phyloP scores from a whole-genome alignment of 371 early-diverging fungal genomes.

The Rhizopus arrhizus region DNA sequence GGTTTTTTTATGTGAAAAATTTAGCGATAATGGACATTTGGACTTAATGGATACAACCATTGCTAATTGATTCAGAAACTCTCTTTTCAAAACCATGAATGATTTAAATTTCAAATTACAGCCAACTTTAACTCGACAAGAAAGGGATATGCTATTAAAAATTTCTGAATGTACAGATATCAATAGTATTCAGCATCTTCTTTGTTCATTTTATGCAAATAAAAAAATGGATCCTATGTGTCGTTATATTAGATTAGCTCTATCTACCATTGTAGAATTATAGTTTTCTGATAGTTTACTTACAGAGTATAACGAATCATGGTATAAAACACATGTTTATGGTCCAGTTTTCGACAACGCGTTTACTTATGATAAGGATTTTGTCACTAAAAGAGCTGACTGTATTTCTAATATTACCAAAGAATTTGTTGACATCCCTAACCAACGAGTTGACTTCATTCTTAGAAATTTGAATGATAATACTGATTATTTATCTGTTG shows the following conservation, averaged over 20 bases:
- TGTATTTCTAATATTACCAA: conserved; percentile 1
- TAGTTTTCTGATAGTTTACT: background rate
- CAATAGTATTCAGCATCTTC: too few species aligned
- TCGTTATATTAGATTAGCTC: conserved; percentile 3
- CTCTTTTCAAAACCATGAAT: too few species aligned
- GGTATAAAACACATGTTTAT: background rate
- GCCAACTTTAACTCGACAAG: too few species aligned
- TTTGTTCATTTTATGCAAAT: background rate
- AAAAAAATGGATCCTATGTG: background rate
- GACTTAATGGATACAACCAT: too few species aligned
- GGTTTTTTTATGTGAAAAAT: too few species aligned
- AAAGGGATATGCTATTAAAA: too few species aligned
- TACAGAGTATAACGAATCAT: conserved; percentile 6
- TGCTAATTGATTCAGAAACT: too few species aligned
- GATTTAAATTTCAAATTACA: too few species aligned
- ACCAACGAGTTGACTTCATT: conserved; percentile 17
- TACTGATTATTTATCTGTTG: conserved; percentile 6
- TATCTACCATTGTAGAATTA: background rate
- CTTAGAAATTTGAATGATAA: conserved; percentile 3
- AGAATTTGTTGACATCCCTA: background rate
- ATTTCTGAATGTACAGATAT: too few species aligned
- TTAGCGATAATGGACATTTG: too few species aligned
- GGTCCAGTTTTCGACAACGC: background rate
- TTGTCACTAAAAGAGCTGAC: background rate
- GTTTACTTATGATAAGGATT: background rate